Base-by-base conservation (phyloP, 306 rosid species). In the Benincasa hispida region DNA sequence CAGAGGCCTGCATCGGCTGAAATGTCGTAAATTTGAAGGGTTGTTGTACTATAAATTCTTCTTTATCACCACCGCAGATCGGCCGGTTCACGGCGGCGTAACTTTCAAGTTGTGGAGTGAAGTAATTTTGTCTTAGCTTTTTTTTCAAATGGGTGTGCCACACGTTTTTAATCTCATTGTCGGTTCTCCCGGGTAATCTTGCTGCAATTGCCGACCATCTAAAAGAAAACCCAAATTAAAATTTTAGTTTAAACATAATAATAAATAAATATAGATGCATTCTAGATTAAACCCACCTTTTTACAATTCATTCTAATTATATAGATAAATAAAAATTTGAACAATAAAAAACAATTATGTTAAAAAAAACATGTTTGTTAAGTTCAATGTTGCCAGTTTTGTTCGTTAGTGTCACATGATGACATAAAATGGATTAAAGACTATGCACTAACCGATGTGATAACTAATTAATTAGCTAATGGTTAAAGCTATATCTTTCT, bases 181-280 rank as follows among this genome's bases (percentile, higher is more conserved):
- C 98, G 10, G 98, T 91, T 39, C 98, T 82, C 1, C 98, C 98
- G 0, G 97, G 97, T 78, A 93, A 78, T 63, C 74, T 91, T 0
- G 94, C 92, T 21, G 98, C 97, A 30, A 93, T 93, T 9, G 88
- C 84, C 6, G 98, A 93, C 98, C 98, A 93, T 85, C 98, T 93
- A 84, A 68, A 6, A 28, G 4, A 12, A 1, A 21, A 2, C 5
- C 0, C 37, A 62, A n/a, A 21, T 10, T 1, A 41, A 42, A 67
- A 22, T 3, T 10, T 42, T 7, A 39, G 74, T 67, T 24, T 35
- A n/a, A n/a, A n/a, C n/a, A n/a, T n/a, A n/a, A n/a, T n/a, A n/a
- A n/a, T n/a, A n/a, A n/a, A n/a, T n/a, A n/a, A n/a, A n/a, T n/a
- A n/a, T n/a, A n/a, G n/a, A n/a, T n/a, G n/a, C n/a, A n/a, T n/a